These are phyloP conservation scores for Lanmaoa pseudosensibilis DNA, from an alignment of 768 basidiomycete genomes.

Conservation along the genomic window DNA sequence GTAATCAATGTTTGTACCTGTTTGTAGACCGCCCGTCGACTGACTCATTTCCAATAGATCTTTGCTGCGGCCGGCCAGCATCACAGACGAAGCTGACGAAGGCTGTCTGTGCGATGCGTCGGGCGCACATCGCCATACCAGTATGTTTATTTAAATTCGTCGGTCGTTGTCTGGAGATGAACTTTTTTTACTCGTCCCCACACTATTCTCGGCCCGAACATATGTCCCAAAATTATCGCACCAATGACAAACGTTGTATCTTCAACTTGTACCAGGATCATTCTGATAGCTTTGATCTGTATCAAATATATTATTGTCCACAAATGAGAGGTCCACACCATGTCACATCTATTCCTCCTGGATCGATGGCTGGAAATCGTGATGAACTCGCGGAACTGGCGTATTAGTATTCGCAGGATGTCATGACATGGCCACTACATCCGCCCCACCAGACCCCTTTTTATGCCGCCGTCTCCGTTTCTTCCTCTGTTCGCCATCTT, in stretches of 20 bases:
- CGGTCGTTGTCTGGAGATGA: too few species aligned
- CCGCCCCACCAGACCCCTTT: slow-evolving; percentile 24
- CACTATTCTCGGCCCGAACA: too few species aligned
- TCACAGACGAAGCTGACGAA: not conserved
- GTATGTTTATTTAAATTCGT: too few species aligned
- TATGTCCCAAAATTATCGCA: not conserved
- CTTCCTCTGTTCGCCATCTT: slow-evolving; percentile 27
- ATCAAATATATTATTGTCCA: not conserved
- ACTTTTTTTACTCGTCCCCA: not conserved
- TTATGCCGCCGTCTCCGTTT: slow-evolving; percentile 45
- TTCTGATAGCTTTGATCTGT: not conserved
- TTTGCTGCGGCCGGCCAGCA: too few species aligned
- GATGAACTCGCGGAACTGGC: not conserved
- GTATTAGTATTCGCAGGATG: too few species aligned
- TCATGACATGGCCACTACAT: not conserved
- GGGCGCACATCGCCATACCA: not conserved
- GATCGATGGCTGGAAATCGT: not conserved
- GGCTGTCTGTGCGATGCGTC: not conserved
- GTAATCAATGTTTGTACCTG: slow-evolving; percentile 7
- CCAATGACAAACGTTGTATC: not conserved
- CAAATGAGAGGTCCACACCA: too few species aligned
- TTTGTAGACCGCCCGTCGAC: not conserved
- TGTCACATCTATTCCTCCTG: not conserved
- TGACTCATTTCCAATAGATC: not conserved
- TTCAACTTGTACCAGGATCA: not conserved